Evolutionary conservation across 208 protist genomes (phyloP), one percentile per base, ranked within the genome.

Genomic region (Leishmania amazonensis): DNA sequence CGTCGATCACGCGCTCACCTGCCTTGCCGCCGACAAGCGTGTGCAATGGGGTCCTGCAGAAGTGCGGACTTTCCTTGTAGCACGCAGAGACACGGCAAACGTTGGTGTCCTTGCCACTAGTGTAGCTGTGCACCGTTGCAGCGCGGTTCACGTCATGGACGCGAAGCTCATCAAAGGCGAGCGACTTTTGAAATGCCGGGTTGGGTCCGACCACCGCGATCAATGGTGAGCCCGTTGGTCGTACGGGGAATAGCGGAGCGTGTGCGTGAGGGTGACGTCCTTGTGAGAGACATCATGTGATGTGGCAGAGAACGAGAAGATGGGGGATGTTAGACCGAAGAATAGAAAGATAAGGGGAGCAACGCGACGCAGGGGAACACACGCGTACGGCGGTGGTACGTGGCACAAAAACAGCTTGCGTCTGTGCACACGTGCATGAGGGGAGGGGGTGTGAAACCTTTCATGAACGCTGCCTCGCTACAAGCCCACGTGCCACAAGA

Each of bases 101-200:
- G 82, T 88, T 87, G 35, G 87, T 85, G 54, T 80, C 87, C 49
- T 90, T 90, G 64, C 87, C 85, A 54, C 85, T 82, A 1, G 87
- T 86, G 80, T 85, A 87, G 24, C 73, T 53, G 51, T 76, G 81
- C 38, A 82, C 53, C 15, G 74, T 40, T 21, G 47, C 38, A 2
- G 87, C 87, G 40, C 84, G 84, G 76, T 88, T 88, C 53, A 88
- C 85, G 35, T 85, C 82, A 38, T 77, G 79, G 11, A 85, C 35
- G 8, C 75, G 62, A 57, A 90, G 78, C 51, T 74, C 57, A 6
- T 83, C 82, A 45, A 90, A 87, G 19, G 64, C 73, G 60, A 90
- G 78, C 7, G 85, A 88, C 65, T 88, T 88, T 74, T 88, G 85
- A 0, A 87, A 70, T 9, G 87, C 87, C 24, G 85, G 85, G 70